Base-by-base conservation (phyloP, 805 yeast species). In the Wickerhamiella azyma region DNA sequence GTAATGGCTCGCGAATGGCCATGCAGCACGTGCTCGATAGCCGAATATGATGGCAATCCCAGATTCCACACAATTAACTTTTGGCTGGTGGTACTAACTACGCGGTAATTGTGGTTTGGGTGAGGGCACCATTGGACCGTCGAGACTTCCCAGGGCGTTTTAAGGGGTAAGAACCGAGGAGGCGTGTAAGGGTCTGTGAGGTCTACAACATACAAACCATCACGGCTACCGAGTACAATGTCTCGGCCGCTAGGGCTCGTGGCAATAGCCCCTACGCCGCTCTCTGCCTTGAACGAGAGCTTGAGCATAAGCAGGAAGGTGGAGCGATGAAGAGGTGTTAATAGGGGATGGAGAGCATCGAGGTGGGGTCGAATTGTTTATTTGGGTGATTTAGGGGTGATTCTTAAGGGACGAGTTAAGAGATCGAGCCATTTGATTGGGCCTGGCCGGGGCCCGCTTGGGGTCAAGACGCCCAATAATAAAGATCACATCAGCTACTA, bases 91-190 rank as follows among this genome's bases (percentile, higher is more conserved):
- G 97, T 85, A 0, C 95, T 84, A 1, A 89, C 81, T 37, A 92
- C 85, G 94, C 96, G 88, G 5, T 81, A 70, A 1, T 94, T 89
- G 53, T 83, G 84, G 1, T 79, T 71, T 5, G 73, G 69, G 59
- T 92, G 96, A 0, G 96, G 96, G 2, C 94, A 84, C 97, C 98
- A 92, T 62, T 92, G 97, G 1, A 89, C 96, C 60, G 89, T 96
- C 0, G 98, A 96, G 2, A 92, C 98, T 61, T 92, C 97, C 97
- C 97, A 92, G 0, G 94, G 78, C 0, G 96, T 89, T 30, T 78
- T 71, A 58, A 92, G 96, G 46, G 79, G 94, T 13, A 92, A 72
- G 88, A 94, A 85, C 48, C 98, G 68, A 0, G 98, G 98, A 0
- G 94, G 86, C 0, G 89, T 76, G 63, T 85, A 89, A 1, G 97